phyloP scores from a whole-genome alignment of 2,329 filamentous ascomycete genomes.

The Didymella keratinophila region DNA sequence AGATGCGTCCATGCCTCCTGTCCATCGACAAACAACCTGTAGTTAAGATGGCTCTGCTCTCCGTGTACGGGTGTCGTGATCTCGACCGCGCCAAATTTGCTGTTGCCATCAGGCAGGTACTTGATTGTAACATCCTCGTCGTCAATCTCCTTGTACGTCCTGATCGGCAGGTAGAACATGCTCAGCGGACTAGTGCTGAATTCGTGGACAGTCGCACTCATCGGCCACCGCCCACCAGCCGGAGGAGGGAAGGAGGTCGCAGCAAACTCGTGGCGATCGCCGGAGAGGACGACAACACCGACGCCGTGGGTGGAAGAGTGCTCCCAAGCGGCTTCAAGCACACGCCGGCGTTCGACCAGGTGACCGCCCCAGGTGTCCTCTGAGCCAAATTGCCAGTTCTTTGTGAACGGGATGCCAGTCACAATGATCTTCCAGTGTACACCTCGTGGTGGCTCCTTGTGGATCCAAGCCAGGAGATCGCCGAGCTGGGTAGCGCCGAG shows the following conservation, averaged over 20 bases:
- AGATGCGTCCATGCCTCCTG: conserved; percentile 74
- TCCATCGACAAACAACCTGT: conserved; percentile 84
- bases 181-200: conserved; percentile 91
- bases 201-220: conserved; percentile 71
- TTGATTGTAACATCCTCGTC: conserved; percentile 84
- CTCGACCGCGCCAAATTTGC: conserved; percentile 85
- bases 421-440: conserved; percentile 94
- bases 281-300: conserved; percentile 84
- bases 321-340: conserved; percentile 94
- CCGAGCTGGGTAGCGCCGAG: conserved; percentile 79
- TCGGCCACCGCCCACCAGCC: conserved; percentile 65
- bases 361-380: conserved; percentile 96
- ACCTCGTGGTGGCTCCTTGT: conserved; percentile 73
- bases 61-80: conserved; percentile 72
- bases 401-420: conserved; percentile 92
- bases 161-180: conserved; percentile 90
- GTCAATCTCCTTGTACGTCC: conserved; percentile 83
- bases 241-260: conserved; percentile 77
- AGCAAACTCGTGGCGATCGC: conserved; percentile 96
- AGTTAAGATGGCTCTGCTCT: conserved; percentile 77
- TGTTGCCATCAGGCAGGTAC: conserved; percentile 86
- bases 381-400: conserved; percentile 92
- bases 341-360: conserved; percentile 75
- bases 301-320: conserved; percentile 73
- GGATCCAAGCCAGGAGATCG: conserved; percentile 81